Percentiles rank a stretch among this genome's conserved stretches.
Conservation (phyloP, 1,139 yeast genomes). For the Candida labiduridarum region DNA sequence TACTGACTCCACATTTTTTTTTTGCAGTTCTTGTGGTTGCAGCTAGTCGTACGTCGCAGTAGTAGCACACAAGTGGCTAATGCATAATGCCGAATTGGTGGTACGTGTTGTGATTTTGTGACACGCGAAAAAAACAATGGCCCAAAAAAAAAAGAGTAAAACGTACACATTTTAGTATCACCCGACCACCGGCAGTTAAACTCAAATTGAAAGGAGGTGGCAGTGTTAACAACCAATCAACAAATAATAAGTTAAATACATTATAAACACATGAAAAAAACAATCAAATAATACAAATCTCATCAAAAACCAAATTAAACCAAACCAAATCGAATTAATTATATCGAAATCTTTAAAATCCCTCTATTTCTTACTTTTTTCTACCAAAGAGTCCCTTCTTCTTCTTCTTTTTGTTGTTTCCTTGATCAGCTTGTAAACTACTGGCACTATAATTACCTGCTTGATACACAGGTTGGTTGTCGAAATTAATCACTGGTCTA, state of each 20-base stretch:
- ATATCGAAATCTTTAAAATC: background rate
- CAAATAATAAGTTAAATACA: background rate
- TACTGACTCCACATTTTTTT: background rate
- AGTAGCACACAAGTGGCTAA: too few species aligned
- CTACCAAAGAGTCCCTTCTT: conserved; percentile 77
- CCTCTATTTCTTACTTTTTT: conserved; percentile 36
- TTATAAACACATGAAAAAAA: background rate
- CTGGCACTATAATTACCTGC: conserved; percentile 53
- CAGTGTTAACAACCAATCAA: background rate
- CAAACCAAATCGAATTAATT: background rate
- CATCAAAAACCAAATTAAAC: background rate
- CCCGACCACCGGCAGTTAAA: too few species aligned
- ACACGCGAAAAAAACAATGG: background rate
- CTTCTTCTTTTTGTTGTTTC: conserved; percentile 38
- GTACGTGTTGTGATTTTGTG: background rate
- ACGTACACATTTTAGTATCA: too few species aligned
- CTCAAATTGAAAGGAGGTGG: conserved; percentile 3
- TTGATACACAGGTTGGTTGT: conserved; percentile 68
- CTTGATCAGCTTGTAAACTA: conserved; percentile 39
- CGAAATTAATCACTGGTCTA: conserved; percentile 41
- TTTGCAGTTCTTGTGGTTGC: background rate
- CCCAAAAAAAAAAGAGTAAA: background rate
- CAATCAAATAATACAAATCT: background rate
- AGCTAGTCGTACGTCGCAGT: background rate
- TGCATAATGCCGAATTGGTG: background rate